A percentile compares a stretch with the other conserved stretches of the same genome.
phyloP scores from a whole-genome alignment of 345 rosid species.

The Garcia nutans region DNA sequence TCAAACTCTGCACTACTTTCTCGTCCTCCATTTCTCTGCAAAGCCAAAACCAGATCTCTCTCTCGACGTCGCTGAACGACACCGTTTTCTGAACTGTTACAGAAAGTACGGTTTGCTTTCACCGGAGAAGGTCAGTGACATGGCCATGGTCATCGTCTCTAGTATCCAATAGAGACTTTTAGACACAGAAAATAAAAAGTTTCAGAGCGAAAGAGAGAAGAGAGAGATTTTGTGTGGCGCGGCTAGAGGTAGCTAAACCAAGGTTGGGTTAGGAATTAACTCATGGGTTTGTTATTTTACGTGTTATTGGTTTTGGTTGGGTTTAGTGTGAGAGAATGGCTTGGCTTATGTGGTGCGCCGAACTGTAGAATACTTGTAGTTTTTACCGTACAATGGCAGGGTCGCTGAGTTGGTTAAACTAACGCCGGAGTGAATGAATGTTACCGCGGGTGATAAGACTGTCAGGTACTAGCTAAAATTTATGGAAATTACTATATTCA shows the following conservation, averaged over 20 bases:
- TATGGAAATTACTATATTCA: too few species aligned
- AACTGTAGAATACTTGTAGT: background rate
- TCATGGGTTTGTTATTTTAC: constrained; percentile 1
- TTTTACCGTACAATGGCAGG: constrained; percentile 2
- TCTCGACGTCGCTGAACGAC: too few species aligned
- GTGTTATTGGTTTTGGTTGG: background rate
- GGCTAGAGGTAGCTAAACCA: constrained; percentile 18
- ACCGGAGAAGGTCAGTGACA: background rate
- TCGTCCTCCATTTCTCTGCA: constrained; percentile 50
- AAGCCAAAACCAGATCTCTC: constrained; percentile 8
- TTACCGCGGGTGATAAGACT: background rate
- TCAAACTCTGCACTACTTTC: constrained; percentile 52
- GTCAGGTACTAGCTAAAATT: too few species aligned
- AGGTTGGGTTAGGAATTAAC: background rate
- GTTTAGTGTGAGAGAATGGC: background rate
- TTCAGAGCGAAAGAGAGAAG: background rate
- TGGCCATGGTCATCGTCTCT: constrained; percentile 5
- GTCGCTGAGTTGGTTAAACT: constrained; percentile 7
- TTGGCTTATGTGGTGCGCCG: background rate
- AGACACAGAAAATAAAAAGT: background rate
- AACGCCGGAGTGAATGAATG: background rate
- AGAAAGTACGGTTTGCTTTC: background rate
- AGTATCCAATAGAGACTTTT: background rate
- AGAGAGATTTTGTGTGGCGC: background rate
- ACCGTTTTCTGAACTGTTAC: background rate